Evolutionary conservation across 2,329 filamentous ascomycete genomes (phyloP).

Genomic region (Xylogone sp.): DNA sequence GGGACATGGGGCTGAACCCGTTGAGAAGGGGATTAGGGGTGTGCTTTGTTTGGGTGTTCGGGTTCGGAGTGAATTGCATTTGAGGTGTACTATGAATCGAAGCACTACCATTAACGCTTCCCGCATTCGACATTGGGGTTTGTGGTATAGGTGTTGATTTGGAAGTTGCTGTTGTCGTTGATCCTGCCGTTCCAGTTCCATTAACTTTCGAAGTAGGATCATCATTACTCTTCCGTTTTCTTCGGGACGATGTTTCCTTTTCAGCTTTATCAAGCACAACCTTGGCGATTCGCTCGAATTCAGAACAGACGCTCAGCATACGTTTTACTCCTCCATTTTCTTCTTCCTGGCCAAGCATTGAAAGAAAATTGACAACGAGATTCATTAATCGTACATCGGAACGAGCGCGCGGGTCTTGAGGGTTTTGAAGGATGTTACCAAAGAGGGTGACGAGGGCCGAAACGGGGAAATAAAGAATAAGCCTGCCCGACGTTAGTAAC

Average conservation of each 20-base stretch:
- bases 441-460: slow-evolving; percentile 93
- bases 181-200: slow-evolving; percentile 1
- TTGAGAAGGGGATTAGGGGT: slow-evolving; percentile 8
- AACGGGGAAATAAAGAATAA: slow-evolving; percentile 95
- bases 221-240: slow-evolving; percentile 78
- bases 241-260: slow-evolving; percentile 61
- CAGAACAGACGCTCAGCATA: slow-evolving; percentile 91
- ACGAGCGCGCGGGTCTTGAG: slow-evolving; percentile 79
- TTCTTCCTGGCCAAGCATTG: slow-evolving; percentile 83
- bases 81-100: slow-evolving; percentile 17
- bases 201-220: slow-evolving; percentile 16
- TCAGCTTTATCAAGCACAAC: slow-evolving; percentile 89
- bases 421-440: slow-evolving; percentile 94
- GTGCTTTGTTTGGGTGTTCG: slow-evolving; percentile 1
- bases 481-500: slow-evolving; percentile 46
- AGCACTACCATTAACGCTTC: slow-evolving; percentile 23
- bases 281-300: slow-evolving; percentile 92
- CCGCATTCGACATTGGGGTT: slow-evolving; percentile 18
- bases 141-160: slow-evolving; percentile 14
- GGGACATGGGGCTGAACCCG: slow-evolving; percentile 20
- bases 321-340: slow-evolving; percentile 87
- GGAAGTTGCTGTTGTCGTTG: background rate
- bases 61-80: background rate
- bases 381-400: slow-evolving; percentile 91
- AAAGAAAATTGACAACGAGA: slow-evolving; percentile 86